Evolutionary conservation across 352 stramenopile genomes (phyloP), one percentile per base, ranked within the genome.

Genomic region (Phytophthora tentaculata): DNA sequence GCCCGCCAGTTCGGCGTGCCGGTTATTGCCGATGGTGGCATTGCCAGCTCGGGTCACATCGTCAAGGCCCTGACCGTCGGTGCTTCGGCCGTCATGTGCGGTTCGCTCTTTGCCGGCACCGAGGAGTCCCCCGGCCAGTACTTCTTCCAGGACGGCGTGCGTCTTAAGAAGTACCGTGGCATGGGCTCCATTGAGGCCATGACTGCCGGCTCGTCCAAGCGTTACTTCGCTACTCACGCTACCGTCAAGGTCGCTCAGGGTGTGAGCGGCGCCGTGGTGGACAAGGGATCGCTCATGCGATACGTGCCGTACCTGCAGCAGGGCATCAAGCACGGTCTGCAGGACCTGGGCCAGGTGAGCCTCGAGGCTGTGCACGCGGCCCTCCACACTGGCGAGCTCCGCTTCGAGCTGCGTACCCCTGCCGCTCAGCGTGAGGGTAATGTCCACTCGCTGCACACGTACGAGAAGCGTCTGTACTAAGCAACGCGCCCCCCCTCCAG

Each of bases 181-280:
- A 99, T 99, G 98, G 98, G 98, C 56, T 99, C 95, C 57, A 93
- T 99, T 24, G 98, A 99, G 78, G 98, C 98, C 49, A 99, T 99
- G 97, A 94, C 85, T 20, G 97, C 99, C 73, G 98, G 98, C 26
- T 98, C 90, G 29, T 96, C 86, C 56, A 98, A 97, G 84, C 89
- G 94, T 41, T 98, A 97, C 83, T 97, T 98, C 72, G 89, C 86
- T 17, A 84, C 91, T 54, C 80, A 88, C 56, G 91, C 92, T 17
- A 82, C 88, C 9, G 95, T 99, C 64, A 99, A 99, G 86, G 98
- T 99, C 12, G 98, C 98, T 1, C 98, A 99, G 83, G 98, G 98
- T 66, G 98, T 99, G 35, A 98, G 93, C 69, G 98, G 98, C 41
- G 90, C 97, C 23, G 98, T 99, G 37, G 96, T 99, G 16, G 98